Evolutionary conservation across 2,329 filamentous ascomycete genomes (phyloP).

Genomic region (Aschersonia sp.): DNA sequence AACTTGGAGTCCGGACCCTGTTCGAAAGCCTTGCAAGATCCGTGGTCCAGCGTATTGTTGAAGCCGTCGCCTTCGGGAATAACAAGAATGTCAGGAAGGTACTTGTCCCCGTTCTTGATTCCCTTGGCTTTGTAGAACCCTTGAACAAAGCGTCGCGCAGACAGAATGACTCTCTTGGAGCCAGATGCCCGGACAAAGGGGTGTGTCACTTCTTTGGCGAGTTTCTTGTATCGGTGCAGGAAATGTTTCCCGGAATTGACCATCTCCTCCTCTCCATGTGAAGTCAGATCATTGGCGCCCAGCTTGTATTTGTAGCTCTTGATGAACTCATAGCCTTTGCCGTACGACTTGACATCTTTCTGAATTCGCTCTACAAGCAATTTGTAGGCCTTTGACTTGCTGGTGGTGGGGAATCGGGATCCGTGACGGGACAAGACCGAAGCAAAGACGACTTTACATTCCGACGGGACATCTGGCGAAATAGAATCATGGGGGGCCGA

Average conservation of each 20-base stretch:
- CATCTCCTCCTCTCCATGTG: conserved; percentile 54
- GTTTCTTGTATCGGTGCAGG: conserved; percentile 53
- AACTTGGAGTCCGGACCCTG: conserved; percentile 33
- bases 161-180: conserved; percentile 57
- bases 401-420: conserved; percentile 61
- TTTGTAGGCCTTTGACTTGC: conserved; percentile 51
- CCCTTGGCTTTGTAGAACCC: conserved; percentile 47
- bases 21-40: conserved; percentile 58
- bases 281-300: conserved; percentile 53
- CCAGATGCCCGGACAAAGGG: conserved; percentile 63
- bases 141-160: conserved; percentile 59
- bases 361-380: conserved; percentile 53
- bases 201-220: conserved; percentile 33
- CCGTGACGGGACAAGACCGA: conserved; percentile 76
- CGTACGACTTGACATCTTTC: conserved; percentile 37
- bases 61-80: conserved; percentile 50
- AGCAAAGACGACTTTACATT: conserved; percentile 66
- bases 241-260: conserved; percentile 63
- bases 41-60: conserved; percentile 76
- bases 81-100: conserved; percentile 43
- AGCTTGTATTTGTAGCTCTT: conserved; percentile 56
- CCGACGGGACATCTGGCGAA: conserved; percentile 40
- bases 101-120: conserved; percentile 18
- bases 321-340: conserved; percentile 53
- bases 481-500: conserved; percentile 51